These are phyloP conservation scores for Hygrophorus pudorinus DNA, from an alignment of 768 basidiomycete species.

Conservation along the genomic window DNA sequence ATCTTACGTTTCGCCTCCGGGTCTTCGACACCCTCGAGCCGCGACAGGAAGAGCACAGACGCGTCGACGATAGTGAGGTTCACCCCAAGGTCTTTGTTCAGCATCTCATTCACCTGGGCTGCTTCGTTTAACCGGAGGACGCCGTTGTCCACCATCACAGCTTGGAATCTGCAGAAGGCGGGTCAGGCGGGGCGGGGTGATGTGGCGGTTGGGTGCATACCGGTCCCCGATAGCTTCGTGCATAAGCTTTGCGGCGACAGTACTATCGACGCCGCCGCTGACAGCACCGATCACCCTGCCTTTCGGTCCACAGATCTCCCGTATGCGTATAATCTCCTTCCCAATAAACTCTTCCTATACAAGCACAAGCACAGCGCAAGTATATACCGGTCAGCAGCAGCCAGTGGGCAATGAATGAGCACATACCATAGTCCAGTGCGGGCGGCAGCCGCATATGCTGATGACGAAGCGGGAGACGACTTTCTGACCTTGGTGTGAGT, in stretches of 20 bases:
- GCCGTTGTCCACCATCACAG: constrained; percentile 99
- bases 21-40: constrained; percentile 87
- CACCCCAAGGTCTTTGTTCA: constrained; percentile 87
- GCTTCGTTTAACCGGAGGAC: constrained; percentile 91
- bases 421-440: constrained; percentile 89
- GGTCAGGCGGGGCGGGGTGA: not conserved
- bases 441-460: constrained; percentile 70
- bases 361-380: constrained; percentile 4
- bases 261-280: constrained; percentile 94
- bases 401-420: constrained; percentile 8
- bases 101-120: constrained; percentile 84
- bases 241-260: constrained; percentile 98
- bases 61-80: constrained; percentile 95
- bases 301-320: constrained; percentile 86
- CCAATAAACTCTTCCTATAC: constrained; percentile 91
- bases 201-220: constrained; percentile 27
- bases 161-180: constrained; percentile 68
- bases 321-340: constrained; percentile 90
- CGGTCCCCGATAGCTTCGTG: constrained; percentile 98
- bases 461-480: constrained; percentile 80
- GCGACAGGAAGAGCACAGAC: constrained; percentile 83
- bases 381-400: constrained; percentile 5
- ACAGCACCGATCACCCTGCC: constrained; percentile 98
- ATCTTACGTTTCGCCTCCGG: constrained; percentile 97
- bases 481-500: constrained; percentile 82